These are phyloP conservation scores for Fusarium sambucinum DNA, from an alignment of 2,329 filamentous ascomycete species.

Conservation along the genomic window DNA sequence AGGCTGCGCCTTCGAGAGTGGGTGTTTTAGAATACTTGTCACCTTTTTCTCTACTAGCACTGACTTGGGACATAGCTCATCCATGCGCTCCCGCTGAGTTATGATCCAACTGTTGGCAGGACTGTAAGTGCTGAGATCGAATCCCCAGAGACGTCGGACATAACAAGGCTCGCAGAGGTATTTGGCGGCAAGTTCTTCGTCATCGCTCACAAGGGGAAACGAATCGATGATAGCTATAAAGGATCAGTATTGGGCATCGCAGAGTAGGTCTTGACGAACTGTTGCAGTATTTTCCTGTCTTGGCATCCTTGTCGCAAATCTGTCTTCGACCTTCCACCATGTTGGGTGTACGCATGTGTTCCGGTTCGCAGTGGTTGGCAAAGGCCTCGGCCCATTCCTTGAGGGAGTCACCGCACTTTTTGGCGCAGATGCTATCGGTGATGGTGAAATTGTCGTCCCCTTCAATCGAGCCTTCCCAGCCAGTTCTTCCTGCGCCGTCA, in stretches of 20 bases:
- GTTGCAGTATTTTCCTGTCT: conserved; percentile 7
- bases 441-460: background rate
- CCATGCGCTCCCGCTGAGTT: background rate
- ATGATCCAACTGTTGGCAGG: background rate
- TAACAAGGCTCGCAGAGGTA: conserved; percentile 19
- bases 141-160: conserved; percentile 6
- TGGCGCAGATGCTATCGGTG: background rate
- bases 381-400: background rate
- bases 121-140: conserved; percentile 6
- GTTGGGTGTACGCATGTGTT: too few relatives aligned
- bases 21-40: too few relatives aligned
- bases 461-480: background rate
- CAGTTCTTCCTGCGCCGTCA: background rate
- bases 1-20: too few relatives aligned
- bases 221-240: background rate
- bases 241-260: too few relatives aligned
- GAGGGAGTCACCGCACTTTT: background rate
- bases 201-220: background rate
- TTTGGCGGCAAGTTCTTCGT: background rate
- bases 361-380: background rate
- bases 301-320: conserved; percentile 16
- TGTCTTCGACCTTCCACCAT: background rate
- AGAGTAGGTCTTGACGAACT: background rate
- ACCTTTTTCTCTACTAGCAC: background rate
- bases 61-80: conserved; percentile 4